Evolutionary conservation across 768 basidiomycete species (phyloP).

Genomic region (Leccinellum rugosiceps): DNA sequence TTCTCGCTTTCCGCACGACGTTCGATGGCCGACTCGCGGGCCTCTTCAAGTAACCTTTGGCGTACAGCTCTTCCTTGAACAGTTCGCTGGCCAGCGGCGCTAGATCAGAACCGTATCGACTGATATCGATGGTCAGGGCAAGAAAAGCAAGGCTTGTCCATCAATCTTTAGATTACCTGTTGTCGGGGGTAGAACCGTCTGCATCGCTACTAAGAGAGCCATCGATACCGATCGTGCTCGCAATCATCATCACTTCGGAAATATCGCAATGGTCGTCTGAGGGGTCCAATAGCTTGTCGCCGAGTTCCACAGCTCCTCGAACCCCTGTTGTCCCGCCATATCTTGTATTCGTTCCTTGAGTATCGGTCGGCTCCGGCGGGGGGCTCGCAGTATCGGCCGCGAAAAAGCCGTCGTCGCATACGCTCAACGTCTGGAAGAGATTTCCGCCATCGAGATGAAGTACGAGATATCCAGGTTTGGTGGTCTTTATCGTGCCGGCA

Average conservation of each 20-base stretch:
- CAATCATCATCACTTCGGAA: constrained; percentile 5
- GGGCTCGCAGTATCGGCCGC: background rate
- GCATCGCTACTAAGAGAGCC: background rate
- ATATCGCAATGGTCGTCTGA: constrained; percentile 7
- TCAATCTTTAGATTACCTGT: constrained; percentile 12
- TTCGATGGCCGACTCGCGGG: constrained; percentile 11
- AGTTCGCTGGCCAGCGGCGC: constrained; percentile 28
- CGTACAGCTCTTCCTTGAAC: constrained; percentile 28
- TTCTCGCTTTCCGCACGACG: constrained; percentile 1
- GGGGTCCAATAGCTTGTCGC: background rate
- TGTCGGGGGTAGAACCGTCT: background rate
- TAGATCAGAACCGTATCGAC: constrained; percentile 7
- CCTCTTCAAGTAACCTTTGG: constrained; percentile 25
- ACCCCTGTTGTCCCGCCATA: background rate
- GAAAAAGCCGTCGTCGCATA: background rate
- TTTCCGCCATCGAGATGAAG: background rate
- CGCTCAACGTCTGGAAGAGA: background rate
- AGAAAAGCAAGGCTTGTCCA: background rate
- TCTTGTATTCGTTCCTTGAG: background rate
- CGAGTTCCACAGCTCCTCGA: background rate
- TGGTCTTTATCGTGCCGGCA: background rate
- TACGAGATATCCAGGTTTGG: background rate
- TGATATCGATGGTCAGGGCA: constrained; percentile 5
- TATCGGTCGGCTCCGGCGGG: background rate
- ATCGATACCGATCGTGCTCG: background rate